These are phyloP conservation scores for Lycium barbarum DNA, from an alignment of 257 asterid genomes.

Conservation along the genomic window DNA sequence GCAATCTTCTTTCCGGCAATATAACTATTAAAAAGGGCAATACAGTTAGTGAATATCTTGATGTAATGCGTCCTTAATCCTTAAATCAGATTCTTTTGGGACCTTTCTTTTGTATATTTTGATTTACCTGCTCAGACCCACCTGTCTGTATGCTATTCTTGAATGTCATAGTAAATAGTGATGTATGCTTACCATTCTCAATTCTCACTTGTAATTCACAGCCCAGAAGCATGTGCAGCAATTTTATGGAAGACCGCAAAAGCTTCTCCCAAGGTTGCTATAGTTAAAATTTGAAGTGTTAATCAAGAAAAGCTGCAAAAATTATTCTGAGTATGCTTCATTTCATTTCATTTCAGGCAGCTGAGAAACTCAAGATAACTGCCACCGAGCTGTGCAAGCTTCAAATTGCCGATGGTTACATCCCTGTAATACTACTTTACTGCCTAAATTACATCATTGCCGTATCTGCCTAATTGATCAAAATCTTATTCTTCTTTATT, in stretches of 20 bases:
- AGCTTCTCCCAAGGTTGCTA: slow-evolving; percentile 83
- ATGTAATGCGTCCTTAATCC: not conserved
- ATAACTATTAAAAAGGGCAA: not conserved
- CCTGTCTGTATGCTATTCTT: not conserved
- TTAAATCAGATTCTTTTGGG: not conserved
- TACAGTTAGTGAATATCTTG: not conserved
- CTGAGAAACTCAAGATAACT: slow-evolving; percentile 89
- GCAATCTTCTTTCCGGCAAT: not conserved
- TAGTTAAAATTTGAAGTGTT: slow-evolving; percentile 28
- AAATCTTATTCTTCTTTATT: slow-evolving; percentile 7
- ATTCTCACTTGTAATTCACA: slow-evolving; percentile 47
- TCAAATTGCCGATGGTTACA: slow-evolving; percentile 70
- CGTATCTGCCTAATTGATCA: slow-evolving; percentile 3
- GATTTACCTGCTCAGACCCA: not conserved
- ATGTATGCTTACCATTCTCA: slow-evolving; percentile 19
- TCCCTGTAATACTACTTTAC: slow-evolving; percentile 69
- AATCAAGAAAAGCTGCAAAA: slow-evolving; percentile 33
- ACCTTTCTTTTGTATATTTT: not conserved
- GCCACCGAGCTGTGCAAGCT: slow-evolving; percentile 73
- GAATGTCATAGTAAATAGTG: slow-evolving; percentile 8
- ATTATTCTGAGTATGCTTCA: slow-evolving; percentile 39
- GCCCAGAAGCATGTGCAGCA: slow-evolving; percentile 99
- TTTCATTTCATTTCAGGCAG: slow-evolving; percentile 80
- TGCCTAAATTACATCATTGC: slow-evolving; percentile 40
- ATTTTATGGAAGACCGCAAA: slow-evolving; percentile 86